Evolutionary conservation across 345 rosid species (phyloP), one percentile per base, ranked within the genome.

Genomic region (Citrus glauca): DNA sequence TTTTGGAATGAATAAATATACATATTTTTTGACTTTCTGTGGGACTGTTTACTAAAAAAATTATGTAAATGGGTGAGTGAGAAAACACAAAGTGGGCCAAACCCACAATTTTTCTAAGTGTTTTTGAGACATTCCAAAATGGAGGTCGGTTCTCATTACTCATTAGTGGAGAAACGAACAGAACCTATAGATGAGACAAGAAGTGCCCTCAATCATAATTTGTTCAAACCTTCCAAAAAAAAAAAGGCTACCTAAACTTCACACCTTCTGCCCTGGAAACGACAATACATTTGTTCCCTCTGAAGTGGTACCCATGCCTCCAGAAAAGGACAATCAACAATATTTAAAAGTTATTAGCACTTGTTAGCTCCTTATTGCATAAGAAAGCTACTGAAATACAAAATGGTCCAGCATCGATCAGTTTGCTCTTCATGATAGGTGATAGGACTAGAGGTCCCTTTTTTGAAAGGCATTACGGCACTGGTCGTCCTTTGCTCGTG

Each of bases 251-350:
- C 76, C 53, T 38, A 20, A 73, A 35, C 35, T 62, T 22, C 25
- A 76, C 79, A 24, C 61, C 35, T 42, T 25, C 9, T 70, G 55
- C 65, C 66, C 76, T 53, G 8, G 74, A 73, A 77, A 81, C 50
- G 68, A 79, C 53, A 42, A 81, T 35, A 38, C 45, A 45, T 45
- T 48, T 82, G 86, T 81, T 81, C 81, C 84, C 81, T 81, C 50
- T 61, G 61, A 48, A 77, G 82, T 79, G 87, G 81, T 79, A 78
- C 76, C 76, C 71, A 81, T 33, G 69, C 77, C 79, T 63, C 69
- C 78, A 75, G 75, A 64, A 24, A 69, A 35, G 60, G 80, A 71
- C 65, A 62, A 57, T 14, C 74, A 72, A 65, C 62, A 64, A 78
- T 45, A 45, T 59, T 4, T 10, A 9, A 30, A 78, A 40, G 69